Evolutionary conservation across 352 stramenopile genomes (phyloP), one percentile per base, ranked within the genome.

Genomic region (Phytophthora foliorum): DNA sequence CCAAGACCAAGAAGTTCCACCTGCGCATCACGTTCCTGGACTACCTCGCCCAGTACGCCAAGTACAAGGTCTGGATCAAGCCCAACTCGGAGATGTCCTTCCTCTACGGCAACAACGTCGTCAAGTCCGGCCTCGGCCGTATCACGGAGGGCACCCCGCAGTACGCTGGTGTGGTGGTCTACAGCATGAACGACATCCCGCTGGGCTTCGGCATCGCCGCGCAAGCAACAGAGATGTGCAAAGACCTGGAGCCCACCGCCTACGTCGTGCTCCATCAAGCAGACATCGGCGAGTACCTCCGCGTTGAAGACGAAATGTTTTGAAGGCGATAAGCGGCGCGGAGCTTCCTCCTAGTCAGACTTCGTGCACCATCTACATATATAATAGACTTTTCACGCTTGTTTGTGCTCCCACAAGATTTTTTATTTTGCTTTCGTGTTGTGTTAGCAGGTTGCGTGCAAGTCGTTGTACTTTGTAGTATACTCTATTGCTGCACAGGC

Each of bases 61-160:
- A 99, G 87, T 98, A 99, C 92, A 99, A 99, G 80, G 98, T 99
- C 27, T 99, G 98, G 98, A 97, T 99, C 53, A 99, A 99, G 85
- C 95, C 97, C 25, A 98, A 97, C 79, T 97, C 97, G 64, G 98
- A 99, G 88, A 99, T 99, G 97, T 98, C 89, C 14, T 99, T 99
- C 84, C 79, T 99, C 24, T 99, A 99, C 75, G 98, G 98, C 64
- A 99, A 99, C 82, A 97, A 99, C 81, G 91, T 99, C 13, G 93
- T 98, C 62, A 99, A 99, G 86, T 97, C 91, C 27, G 98, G 97
- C 56, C 85, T 99, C 29, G 97, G 92, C 27, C 86, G 97, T 48
- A 99, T 99, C 82, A 99, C 98, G 31, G 98, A 99, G 66, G 91
- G 87, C 56, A 99, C 93, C 52, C 97, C 97, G 24, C 97, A 99